Evolutionary conservation across 2,329 filamentous ascomycete species (phyloP).

Genomic region (Epichloe sibirici): DNA sequence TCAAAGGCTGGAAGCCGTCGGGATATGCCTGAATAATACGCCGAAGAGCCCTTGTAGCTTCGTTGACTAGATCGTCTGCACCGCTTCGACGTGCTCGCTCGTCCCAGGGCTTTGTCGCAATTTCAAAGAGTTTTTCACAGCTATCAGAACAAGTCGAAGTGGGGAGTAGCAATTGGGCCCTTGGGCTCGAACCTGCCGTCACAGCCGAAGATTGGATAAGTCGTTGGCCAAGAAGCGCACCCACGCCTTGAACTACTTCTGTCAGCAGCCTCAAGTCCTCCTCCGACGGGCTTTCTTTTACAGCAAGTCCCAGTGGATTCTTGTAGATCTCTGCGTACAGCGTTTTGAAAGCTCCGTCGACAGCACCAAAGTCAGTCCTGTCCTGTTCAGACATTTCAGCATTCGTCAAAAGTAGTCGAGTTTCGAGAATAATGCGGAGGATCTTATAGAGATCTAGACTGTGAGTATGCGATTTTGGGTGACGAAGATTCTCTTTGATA

Average conservation of each 20-base stretch:
- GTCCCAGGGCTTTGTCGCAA: slow-evolving; percentile 15
- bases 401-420: slow-evolving; percentile 27
- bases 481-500: slow-evolving; percentile 36
- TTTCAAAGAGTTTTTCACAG: slow-evolving; percentile 22
- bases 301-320: slow-evolving; percentile 20
- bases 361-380: slow-evolving; percentile 23
- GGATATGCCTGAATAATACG: slow-evolving; percentile 24
- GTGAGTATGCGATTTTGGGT: slow-evolving; percentile 37
- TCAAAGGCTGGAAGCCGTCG: slow-evolving; percentile 22
- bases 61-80: slow-evolving; percentile 27
- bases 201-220: not conserved
- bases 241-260: slow-evolving; percentile 33
- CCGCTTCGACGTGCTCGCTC: slow-evolving; percentile 10
- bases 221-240: slow-evolving; percentile 31
- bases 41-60: slow-evolving; percentile 28
- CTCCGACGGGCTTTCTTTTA: slow-evolving; percentile 16
- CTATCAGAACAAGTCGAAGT: slow-evolving; percentile 25
- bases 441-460: slow-evolving; percentile 39
- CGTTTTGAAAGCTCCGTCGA: slow-evolving; percentile 25
- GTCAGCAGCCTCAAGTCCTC: slow-evolving; percentile 30
- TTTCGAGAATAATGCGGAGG: slow-evolving; percentile 37
- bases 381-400: slow-evolving; percentile 22
- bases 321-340: slow-evolving; percentile 33
- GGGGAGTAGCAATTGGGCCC: slow-evolving; percentile 20
- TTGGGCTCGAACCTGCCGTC: not conserved